These are phyloP conservation scores for Xylaria sp. DNA, from an alignment of 2,329 filamentous ascomycete species.

Conservation along the genomic window DNA sequence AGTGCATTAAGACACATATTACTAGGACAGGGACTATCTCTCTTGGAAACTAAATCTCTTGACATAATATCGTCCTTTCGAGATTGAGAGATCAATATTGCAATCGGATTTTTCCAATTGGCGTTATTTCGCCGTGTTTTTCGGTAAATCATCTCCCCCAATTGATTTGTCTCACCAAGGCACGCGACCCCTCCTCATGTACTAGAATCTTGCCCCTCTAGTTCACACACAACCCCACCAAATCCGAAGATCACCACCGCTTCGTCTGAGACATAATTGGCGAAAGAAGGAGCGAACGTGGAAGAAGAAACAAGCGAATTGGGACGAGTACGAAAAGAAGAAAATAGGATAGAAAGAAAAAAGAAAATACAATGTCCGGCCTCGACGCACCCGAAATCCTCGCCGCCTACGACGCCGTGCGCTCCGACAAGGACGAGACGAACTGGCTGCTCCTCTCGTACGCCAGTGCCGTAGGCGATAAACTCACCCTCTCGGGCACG, in stretches of 20 bases:
- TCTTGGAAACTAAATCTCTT: neutral
- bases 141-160: neutral
- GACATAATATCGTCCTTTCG: neutral
- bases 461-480: conserved; percentile 64
- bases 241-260: neutral
- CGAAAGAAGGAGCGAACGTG: neutral
- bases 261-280: neutral
- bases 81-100: neutral
- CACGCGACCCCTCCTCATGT: conserved; percentile 23
- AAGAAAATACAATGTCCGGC: conserved; percentile 61
- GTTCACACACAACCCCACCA: conserved; percentile 13
- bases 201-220: conserved; percentile 20
- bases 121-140: neutral
- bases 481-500: conserved; percentile 65
- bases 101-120: neutral
- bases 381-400: conserved; percentile 68
- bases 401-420: conserved; percentile 73
- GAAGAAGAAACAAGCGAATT: neutral
- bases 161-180: neutral
- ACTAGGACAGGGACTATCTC: neutral
- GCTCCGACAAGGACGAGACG: conserved; percentile 71
- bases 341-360: neutral
- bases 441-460: conserved; percentile 77
- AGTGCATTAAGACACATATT: conserved; percentile 8
- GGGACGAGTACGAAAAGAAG: neutral